Conservation (phyloP, 495 filamentous ascomycete genomes). For the Penicillium simplicissimum region DNA sequence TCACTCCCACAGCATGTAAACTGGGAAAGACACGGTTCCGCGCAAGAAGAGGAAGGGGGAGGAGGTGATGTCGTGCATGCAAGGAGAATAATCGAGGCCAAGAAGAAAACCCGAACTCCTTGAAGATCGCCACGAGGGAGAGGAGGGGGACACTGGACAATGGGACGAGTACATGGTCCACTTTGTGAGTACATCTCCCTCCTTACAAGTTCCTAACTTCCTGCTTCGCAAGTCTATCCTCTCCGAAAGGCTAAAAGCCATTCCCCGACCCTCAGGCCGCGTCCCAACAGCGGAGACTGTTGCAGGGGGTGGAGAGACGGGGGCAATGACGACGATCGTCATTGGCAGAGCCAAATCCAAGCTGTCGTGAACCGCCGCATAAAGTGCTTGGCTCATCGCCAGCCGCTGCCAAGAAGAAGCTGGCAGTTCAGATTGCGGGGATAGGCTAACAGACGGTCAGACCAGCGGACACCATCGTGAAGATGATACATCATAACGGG, state of each 20-base stretch:
- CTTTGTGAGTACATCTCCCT: not conserved
- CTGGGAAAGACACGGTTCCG: not conserved
- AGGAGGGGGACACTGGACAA: not conserved
- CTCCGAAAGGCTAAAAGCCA: not conserved
- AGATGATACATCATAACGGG: not conserved
- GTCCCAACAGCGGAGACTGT: conserved; percentile 2
- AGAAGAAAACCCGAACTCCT: conserved; percentile 12
- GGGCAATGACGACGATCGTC: not conserved
- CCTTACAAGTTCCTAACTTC: not conserved
- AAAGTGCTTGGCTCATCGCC: conserved; percentile 12
- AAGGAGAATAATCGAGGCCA: conserved; percentile 6
- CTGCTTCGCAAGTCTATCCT: not conserved
- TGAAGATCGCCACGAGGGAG: conserved; percentile 2
- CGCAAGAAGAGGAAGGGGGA: conserved; percentile 14
- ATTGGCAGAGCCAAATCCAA: conserved; percentile 11
- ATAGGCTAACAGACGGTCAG: not conserved
- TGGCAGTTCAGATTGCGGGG: not conserved
- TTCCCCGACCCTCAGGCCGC: not conserved
- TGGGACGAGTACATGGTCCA: conserved; percentile 16
- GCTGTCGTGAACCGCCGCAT: not conserved
- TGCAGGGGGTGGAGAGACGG: not conserved
- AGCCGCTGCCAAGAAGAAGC: not conserved
- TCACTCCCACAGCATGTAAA: conserved; percentile 12
- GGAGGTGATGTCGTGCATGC: conserved; percentile 19
- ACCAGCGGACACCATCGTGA: conserved; percentile 2